Conservation (phyloP, 306 rosid genomes). For the Pyrus pyrifolia region DNA sequence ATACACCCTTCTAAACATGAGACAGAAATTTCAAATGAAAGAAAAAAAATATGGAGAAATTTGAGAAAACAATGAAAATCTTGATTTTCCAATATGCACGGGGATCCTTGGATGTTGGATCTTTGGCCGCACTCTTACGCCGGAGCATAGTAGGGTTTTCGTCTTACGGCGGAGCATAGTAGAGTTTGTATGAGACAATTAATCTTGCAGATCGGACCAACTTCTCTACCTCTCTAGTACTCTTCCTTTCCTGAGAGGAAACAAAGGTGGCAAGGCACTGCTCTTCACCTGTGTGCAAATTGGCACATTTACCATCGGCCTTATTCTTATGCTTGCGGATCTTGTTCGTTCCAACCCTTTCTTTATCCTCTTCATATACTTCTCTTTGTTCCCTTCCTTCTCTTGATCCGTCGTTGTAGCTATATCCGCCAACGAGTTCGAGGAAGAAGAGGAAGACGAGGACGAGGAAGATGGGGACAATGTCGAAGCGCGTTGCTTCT, state of each 20-base stretch:
- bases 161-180: neutral
- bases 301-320: constrained; percentile 93
- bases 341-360: constrained; percentile 87
- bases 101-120: neutral
- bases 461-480: constrained; percentile 84
- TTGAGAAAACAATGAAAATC: constrained; percentile 30
- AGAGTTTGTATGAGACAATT: neutral
- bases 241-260: constrained; percentile 80
- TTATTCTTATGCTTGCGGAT: constrained; percentile 82
- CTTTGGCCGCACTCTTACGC: neutral
- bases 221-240: constrained; percentile 47
- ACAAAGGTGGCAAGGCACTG: constrained; percentile 80
- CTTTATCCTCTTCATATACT: constrained; percentile 65
- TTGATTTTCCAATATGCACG: neutral
- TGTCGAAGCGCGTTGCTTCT: constrained; percentile 85
- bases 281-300: constrained; percentile 83
- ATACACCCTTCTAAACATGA: constrained; percentile 21
- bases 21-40: constrained; percentile 26
- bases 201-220: constrained; percentile 20
- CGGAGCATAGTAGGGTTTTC: neutral
- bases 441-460: constrained; percentile 70
- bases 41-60: neutral
- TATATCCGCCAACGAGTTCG: constrained; percentile 61
- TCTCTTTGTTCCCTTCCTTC: constrained; percentile 48
- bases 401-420: constrained; percentile 48